Conservation (phyloP, 2,329 filamentous ascomycete genomes). For the Trichophyton simii region DNA sequence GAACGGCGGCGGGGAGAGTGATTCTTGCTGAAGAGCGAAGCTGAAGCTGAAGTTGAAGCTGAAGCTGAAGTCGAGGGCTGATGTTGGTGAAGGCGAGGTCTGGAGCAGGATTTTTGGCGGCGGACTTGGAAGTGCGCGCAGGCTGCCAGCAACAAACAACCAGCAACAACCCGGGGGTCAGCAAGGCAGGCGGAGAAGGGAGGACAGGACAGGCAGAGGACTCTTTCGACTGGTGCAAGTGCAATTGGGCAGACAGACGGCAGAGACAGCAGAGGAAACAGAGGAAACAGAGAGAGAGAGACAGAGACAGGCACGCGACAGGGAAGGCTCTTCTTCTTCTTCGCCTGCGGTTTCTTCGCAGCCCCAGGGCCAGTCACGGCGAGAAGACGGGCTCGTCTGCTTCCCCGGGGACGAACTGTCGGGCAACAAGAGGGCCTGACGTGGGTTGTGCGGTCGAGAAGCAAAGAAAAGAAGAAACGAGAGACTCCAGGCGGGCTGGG, state of each 20-base stretch:
- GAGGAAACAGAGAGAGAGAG: no score
- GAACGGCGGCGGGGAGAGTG: background rate
- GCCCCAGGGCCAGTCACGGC: background rate
- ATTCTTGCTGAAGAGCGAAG: background rate
- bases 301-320: background rate
- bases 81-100: background rate
- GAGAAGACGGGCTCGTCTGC: background rate
- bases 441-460: constrained; percentile 2
- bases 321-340: background rate
- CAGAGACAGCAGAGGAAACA: background rate
- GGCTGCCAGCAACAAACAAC: background rate
- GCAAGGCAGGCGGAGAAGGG: background rate
- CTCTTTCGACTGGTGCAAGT: background rate
- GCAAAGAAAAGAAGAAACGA: constrained; percentile 9
- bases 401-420: background rate
- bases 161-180: background rate
- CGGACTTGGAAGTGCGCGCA: background rate
- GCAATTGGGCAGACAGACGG: background rate
- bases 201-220: background rate
- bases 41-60: background rate
- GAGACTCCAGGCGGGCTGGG: constrained; percentile 1
- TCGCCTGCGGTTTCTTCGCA: background rate
- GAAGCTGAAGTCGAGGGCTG: background rate
- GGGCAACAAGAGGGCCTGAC: constrained; percentile 6
- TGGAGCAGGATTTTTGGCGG: background rate